Evolutionary conservation across 495 filamentous ascomycete species (phyloP).

Genomic region (Aspergillus sclerotioniger): DNA sequence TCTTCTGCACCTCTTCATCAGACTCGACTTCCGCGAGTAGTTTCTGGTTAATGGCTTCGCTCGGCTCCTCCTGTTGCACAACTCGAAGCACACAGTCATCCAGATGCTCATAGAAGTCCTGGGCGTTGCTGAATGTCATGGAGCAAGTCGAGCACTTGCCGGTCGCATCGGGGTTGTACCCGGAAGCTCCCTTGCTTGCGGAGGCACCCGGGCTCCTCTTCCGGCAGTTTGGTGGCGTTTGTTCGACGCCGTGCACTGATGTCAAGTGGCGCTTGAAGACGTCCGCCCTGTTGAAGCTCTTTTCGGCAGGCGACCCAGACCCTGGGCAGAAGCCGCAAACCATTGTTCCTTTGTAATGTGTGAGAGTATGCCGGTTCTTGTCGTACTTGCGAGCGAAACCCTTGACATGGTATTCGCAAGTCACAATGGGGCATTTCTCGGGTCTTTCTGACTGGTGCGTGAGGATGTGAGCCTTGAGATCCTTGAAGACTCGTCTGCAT

Average conservation of each 20-base stretch:
- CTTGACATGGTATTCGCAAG: conserved; percentile 92
- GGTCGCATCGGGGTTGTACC: conserved; percentile 70
- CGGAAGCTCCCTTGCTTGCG: conserved; percentile 53
- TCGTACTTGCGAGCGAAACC: conserved; percentile 98
- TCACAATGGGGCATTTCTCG: conserved; percentile 93
- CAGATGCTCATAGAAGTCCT: conserved; percentile 98
- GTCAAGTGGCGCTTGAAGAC: conserved; percentile 98
- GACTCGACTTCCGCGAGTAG: conserved; percentile 77
- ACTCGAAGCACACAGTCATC: conserved; percentile 98
- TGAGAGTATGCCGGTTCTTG: conserved; percentile 97
- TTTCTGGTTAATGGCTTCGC: conserved; percentile 91
- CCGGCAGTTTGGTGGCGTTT: conserved; percentile 91
- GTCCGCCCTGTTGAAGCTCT: conserved; percentile 97
- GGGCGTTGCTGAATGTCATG: conserved; percentile 84
- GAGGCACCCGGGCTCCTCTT: conserved; percentile 66
- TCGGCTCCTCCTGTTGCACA: conserved; percentile 95
- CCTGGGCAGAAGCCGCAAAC: conserved; percentile 97
- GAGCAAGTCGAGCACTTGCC: conserved; percentile 97
- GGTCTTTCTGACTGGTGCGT: conserved; percentile 93
- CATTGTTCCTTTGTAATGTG: conserved; percentile 99
- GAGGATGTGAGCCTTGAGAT: conserved; percentile 92
- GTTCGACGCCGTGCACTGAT: conserved; percentile 90
- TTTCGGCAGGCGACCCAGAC: conserved; percentile 86
- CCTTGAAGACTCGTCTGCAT: conserved; percentile 89
- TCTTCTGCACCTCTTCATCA: conserved; percentile 78